These are phyloP conservation scores for Ceriops decandra DNA, from an alignment of 345 rosid species.

Conservation along the genomic window DNA sequence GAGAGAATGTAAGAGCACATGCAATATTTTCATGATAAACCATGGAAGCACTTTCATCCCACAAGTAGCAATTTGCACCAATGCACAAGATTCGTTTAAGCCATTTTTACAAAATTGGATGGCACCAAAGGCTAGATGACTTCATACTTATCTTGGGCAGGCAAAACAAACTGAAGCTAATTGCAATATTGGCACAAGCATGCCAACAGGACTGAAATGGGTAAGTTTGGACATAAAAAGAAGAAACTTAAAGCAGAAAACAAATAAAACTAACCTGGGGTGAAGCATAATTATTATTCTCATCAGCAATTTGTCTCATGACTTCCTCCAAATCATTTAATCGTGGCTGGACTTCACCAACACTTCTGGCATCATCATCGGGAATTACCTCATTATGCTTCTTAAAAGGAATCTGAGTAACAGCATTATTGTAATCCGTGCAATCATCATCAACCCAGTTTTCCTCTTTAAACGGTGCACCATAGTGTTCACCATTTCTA, in stretches of 20 bases:
- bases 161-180: too few species aligned
- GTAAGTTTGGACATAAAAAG: neutral
- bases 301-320: constrained; percentile 36
- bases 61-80: neutral
- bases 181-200: too few species aligned
- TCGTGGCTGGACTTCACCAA: constrained; percentile 20
- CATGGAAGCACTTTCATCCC: neutral
- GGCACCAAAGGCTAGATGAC: neutral
- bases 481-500: constrained; percentile 92
- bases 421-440: constrained; percentile 15
- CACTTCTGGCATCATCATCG: constrained; percentile 21
- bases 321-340: constrained; percentile 46
- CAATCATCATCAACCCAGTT: constrained; percentile 67
- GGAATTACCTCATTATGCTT: constrained; percentile 27
- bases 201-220: too few species aligned
- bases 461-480: constrained; percentile 88
- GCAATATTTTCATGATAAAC: neutral
- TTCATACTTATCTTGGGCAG: too few species aligned
- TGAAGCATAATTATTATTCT: constrained; percentile 16
- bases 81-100: neutral
- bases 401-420: constrained; percentile 23
- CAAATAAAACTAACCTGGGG: constrained; percentile 37
- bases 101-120: neutral
- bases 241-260: neutral
- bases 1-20: neutral